Conservation (phyloP, 192 early-diverging fungal species). For the Gryganskiella cystojenkinii region DNA sequence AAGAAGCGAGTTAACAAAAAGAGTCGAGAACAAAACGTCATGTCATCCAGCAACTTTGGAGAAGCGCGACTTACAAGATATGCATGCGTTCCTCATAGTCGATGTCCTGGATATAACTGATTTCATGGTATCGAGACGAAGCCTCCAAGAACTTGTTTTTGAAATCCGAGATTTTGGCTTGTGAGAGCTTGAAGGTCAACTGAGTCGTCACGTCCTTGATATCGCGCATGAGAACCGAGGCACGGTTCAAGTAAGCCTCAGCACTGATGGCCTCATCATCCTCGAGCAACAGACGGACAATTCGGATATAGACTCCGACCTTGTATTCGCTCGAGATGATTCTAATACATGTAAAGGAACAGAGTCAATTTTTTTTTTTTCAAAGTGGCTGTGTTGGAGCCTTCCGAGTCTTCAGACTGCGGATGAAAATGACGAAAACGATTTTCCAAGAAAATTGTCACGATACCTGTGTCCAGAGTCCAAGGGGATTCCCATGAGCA, state of each 20-base stretch:
- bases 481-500: conserved; percentile 89
- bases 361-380: background rate
- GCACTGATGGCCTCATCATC: conserved; percentile 86
- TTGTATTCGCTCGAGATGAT: conserved; percentile 74
- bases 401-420: background rate
- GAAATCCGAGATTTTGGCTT: conserved; percentile 87
- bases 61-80: conserved; percentile 65
- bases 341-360: conserved; percentile 22
- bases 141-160: conserved; percentile 90
- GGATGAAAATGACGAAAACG: conserved; percentile 7
- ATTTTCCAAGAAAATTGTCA: no score
- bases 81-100: conserved; percentile 69
- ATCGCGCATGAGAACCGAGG: conserved; percentile 70
- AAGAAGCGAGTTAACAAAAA: background rate
- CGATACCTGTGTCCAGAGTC: conserved; percentile 86
- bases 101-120: conserved; percentile 77
- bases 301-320: conserved; percentile 84
- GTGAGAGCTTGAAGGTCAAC: conserved; percentile 81
- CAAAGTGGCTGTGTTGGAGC: conserved; percentile 3
- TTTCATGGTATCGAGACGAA: conserved; percentile 83
- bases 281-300: conserved; percentile 86
- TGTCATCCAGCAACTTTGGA: no score
- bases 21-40: background rate
- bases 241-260: conserved; percentile 87
- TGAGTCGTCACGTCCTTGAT: conserved; percentile 62